Percentiles rank a stretch among this genome's conserved stretches.
Conservation (phyloP, 2,329 filamentous ascomycete species). For the Calonectria pseudoturangicola region DNA sequence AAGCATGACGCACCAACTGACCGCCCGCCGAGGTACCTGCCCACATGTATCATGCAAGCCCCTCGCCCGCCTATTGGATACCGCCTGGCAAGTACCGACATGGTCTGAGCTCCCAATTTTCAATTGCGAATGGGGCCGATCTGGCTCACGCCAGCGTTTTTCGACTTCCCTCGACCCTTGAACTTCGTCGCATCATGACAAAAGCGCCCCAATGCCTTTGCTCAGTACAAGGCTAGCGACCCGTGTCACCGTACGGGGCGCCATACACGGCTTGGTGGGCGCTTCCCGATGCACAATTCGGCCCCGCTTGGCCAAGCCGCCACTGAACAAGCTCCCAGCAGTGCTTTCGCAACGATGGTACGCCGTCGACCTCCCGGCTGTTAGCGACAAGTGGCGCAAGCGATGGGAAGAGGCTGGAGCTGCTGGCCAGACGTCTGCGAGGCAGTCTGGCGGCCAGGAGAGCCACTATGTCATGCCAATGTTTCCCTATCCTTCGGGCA, state of each 20-base stretch:
- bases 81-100: constrained; percentile 46
- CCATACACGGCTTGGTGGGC: constrained; percentile 40
- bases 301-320: constrained; percentile 44
- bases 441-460: constrained; percentile 51
- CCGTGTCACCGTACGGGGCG: constrained; percentile 48
- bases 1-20: not conserved
- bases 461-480: constrained; percentile 87
- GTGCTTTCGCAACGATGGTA: constrained; percentile 58
- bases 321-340: constrained; percentile 28
- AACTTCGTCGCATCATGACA: constrained; percentile 52
- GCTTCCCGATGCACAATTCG: constrained; percentile 39
- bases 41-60: constrained; percentile 43
- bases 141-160: constrained; percentile 13
- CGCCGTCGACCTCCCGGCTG: constrained; percentile 67
- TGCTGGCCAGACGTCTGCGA: constrained; percentile 33
- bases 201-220: constrained; percentile 54
- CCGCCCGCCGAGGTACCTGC: constrained; percentile 10
- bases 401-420: constrained; percentile 61
- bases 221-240: constrained; percentile 55
- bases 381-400: constrained; percentile 71
- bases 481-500: constrained; percentile 95
- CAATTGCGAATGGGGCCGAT: constrained; percentile 2
- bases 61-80: constrained; percentile 36
- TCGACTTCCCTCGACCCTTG: constrained; percentile 34
- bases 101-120: constrained; percentile 51